phyloP scores from a whole-genome alignment of 306 rosid species.

The Crotalaria pallida region DNA sequence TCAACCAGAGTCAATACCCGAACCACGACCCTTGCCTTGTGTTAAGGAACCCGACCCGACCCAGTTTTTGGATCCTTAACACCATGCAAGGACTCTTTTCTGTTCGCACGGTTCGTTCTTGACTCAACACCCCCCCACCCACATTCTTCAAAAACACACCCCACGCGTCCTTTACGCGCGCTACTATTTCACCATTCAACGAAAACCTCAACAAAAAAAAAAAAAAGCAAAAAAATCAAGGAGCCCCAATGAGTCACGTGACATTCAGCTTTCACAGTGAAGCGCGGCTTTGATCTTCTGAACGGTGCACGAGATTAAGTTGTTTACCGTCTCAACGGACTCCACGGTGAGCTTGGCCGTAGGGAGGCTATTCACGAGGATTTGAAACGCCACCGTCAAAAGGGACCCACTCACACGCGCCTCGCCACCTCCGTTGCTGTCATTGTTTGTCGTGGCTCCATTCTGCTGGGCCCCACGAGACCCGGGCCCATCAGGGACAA shows the following conservation, averaged over 20 bases:
- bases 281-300: slow-evolving; percentile 91
- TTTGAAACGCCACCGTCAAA: slow-evolving; percentile 90
- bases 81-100: slow-evolving; percentile 56
- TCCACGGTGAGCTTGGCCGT: slow-evolving; percentile 92
- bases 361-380: slow-evolving; percentile 84
- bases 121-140: slow-evolving; percentile 78
- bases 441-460: background rate
- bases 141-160: background rate
- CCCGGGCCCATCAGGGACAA: slow-evolving; percentile 84
- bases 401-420: slow-evolving; percentile 67
- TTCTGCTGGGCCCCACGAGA: slow-evolving; percentile 28
- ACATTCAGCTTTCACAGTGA: slow-evolving; percentile 54
- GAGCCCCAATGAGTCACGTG: background rate
- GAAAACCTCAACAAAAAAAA: background rate
- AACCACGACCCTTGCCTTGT: slow-evolving; percentile 81
- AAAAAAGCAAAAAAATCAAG: background rate
- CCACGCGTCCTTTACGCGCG: slow-evolving; percentile 12
- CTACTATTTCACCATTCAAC: slow-evolving; percentile 1
- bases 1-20: slow-evolving; percentile 98
- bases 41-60: slow-evolving; percentile 23
- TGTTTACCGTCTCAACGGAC: slow-evolving; percentile 94
- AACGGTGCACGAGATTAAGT: slow-evolving; percentile 85
- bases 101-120: slow-evolving; percentile 92
- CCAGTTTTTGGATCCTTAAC: slow-evolving; percentile 24
- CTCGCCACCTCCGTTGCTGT: background rate